Percentiles rank a stretch among this genome's conserved stretches.
phyloP scores from a whole-genome alignment of 2,329 filamentous ascomycete species.

The Biscogniauxia sp. region DNA sequence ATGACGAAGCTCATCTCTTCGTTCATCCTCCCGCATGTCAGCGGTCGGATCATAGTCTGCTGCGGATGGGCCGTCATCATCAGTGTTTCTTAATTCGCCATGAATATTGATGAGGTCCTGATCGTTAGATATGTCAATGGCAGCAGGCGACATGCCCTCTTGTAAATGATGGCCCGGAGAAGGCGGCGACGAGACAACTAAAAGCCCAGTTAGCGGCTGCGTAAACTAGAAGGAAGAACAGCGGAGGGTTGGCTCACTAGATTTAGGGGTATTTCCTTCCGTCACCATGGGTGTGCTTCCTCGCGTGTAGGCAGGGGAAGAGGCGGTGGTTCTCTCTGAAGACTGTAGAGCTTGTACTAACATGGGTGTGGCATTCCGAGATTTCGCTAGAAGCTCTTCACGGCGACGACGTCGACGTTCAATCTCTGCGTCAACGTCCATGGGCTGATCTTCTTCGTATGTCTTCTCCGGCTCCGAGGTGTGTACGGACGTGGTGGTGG shows the following conservation, averaged over 20 bases:
- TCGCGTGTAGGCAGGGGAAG: constrained; percentile 51
- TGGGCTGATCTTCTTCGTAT: constrained; percentile 54
- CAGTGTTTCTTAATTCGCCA: constrained; percentile 40
- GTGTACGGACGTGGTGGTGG: constrained; percentile 25
- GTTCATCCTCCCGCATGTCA: constrained; percentile 71
- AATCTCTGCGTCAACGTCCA: constrained; percentile 80
- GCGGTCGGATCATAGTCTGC: constrained; percentile 76
- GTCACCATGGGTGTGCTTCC: constrained; percentile 40
- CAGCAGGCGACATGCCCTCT: constrained; percentile 55
- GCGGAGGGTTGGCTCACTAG: constrained; percentile 38
- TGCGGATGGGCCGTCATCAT: constrained; percentile 69
- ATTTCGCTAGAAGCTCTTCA: constrained; percentile 82
- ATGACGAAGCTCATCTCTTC: constrained; percentile 56
- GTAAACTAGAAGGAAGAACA: not conserved
- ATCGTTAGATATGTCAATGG: constrained; percentile 64
- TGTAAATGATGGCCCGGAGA: constrained; percentile 44
- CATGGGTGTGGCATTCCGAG: constrained; percentile 70
- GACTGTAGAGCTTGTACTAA: constrained; percentile 71
- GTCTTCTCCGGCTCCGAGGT: constrained; percentile 40
- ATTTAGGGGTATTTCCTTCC: constrained; percentile 44
- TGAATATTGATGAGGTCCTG: constrained; percentile 64
- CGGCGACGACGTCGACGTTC: constrained; percentile 81
- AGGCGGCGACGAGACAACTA: constrained; percentile 35
- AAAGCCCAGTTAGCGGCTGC: constrained; percentile 10
- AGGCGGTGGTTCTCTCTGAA: constrained; percentile 54